Percentiles rank a stretch among this genome's conserved stretches.
These are phyloP conservation scores for Zizania palustris DNA, from an alignment of 202 grass and related monocot species.

Conservation along the genomic window DNA sequence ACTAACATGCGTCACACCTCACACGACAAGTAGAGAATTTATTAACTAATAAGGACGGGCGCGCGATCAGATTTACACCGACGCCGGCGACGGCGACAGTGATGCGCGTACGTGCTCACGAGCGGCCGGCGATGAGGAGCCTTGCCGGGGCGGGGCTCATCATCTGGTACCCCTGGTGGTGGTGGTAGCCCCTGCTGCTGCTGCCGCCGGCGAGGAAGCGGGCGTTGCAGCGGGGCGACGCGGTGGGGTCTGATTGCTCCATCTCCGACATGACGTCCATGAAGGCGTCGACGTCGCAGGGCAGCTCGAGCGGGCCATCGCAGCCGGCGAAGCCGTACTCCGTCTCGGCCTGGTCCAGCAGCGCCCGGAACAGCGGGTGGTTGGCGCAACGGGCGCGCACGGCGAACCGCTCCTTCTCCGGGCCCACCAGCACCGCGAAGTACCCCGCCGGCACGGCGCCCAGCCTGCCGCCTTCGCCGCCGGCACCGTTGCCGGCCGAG, in stretches of 20 bases:
- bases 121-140: slow-evolving; percentile 38
- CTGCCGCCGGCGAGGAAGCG: neutral
- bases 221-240: slow-evolving; percentile 34
- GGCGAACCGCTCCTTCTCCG: slow-evolving; percentile 59
- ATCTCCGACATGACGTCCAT: slow-evolving; percentile 68
- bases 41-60: neutral
- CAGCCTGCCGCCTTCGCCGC: neutral
- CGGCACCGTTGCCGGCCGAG: too few species aligned
- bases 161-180: slow-evolving; percentile 42
- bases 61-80: slow-evolving; percentile 16
- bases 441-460: slow-evolving; percentile 44
- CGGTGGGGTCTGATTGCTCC: slow-evolving; percentile 43
- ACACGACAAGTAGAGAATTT: neutral
- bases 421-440: slow-evolving; percentile 70
- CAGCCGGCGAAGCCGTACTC: slow-evolving; percentile 63
- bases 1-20: too few species aligned
- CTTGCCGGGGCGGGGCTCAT: slow-evolving; percentile 37
- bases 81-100: neutral
- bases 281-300: slow-evolving; percentile 64
- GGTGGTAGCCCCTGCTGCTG: slow-evolving; percentile 15
- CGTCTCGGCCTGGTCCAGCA: slow-evolving; percentile 71
- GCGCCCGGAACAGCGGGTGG: slow-evolving; percentile 61
- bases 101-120: slow-evolving; percentile 17
- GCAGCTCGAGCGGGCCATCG: slow-evolving; percentile 63
- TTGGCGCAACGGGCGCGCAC: slow-evolving; percentile 65